Evolutionary conservation across 2,329 filamentous ascomycete species (phyloP).

Genomic region (Chalaropsis thielavioides): DNA sequence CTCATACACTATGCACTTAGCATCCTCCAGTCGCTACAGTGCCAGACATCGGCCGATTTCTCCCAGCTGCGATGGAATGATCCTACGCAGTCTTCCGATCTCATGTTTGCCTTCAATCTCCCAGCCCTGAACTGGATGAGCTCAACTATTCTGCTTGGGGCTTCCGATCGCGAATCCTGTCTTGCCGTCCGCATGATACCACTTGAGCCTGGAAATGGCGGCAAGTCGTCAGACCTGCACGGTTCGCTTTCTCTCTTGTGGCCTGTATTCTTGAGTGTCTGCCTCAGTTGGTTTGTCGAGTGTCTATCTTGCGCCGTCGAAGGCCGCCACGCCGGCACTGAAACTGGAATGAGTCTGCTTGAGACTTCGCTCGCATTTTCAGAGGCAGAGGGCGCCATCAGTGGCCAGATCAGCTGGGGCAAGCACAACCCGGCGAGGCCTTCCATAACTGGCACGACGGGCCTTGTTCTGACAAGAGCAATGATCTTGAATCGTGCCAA

Average conservation of each 20-base stretch:
- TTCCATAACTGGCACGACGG: slow-evolving; percentile 24
- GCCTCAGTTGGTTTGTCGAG: slow-evolving; percentile 73
- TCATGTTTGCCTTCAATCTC: slow-evolving; percentile 57
- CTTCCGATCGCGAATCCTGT: slow-evolving; percentile 63
- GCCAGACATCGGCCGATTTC: slow-evolving; percentile 71
- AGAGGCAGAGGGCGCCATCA: slow-evolving; percentile 80
- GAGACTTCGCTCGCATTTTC: slow-evolving; percentile 93
- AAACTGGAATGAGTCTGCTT: slow-evolving; percentile 92
- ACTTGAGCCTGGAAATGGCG: slow-evolving; percentile 26
- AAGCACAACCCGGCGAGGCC: slow-evolving; percentile 37
- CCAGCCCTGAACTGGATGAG: slow-evolving; percentile 58
- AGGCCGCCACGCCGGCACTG: slow-evolving; percentile 62
- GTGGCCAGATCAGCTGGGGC: slow-evolving; percentile 61
- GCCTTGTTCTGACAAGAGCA: slow-evolving; percentile 34
- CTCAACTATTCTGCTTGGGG: slow-evolving; percentile 56
- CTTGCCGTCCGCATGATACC: slow-evolving; percentile 53
- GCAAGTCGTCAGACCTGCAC: slow-evolving; percentile 40
- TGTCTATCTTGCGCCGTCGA: slow-evolving; percentile 78
- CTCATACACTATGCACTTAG: slow-evolving; percentile 53
- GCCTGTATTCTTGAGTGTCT: slow-evolving; percentile 57
- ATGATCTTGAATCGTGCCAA: slow-evolving; percentile 71
- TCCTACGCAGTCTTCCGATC: slow-evolving; percentile 45
- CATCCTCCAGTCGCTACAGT: slow-evolving; percentile 74
- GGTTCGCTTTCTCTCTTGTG: slow-evolving; percentile 68
- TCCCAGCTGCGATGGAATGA: slow-evolving; percentile 55